Conservation (phyloP, 2,329 filamentous ascomycete species). For the Arthrobotrys iridis region DNA sequence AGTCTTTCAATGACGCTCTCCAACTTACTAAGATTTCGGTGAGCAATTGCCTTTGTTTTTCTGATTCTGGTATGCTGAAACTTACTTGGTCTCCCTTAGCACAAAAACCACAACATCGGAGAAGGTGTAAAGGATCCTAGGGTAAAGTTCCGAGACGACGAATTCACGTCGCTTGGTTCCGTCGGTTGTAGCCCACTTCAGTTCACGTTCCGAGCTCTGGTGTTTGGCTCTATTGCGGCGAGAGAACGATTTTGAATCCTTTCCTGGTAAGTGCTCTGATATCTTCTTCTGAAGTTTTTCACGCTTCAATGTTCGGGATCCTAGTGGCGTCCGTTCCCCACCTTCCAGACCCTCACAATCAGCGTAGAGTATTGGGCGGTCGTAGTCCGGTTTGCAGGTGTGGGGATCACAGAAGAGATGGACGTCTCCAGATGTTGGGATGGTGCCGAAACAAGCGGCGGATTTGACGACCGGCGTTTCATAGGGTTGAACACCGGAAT, state of each 20-base stretch:
- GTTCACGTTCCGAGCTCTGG: constrained; percentile 24
- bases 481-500: background rate
- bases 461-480: constrained; percentile 56
- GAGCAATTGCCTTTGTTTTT: constrained; percentile 7
- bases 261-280: constrained; percentile 4
- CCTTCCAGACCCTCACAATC: constrained; percentile 57
- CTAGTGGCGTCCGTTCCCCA: constrained; percentile 54
- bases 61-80: background rate
- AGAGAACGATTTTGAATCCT: constrained; percentile 17
- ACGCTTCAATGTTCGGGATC: constrained; percentile 6
- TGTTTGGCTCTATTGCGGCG: background rate
- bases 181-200: constrained; percentile 60
- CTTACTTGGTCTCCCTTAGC: constrained; percentile 61
- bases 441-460: constrained; percentile 12
- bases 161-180: constrained; percentile 61
- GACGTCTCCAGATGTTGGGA: constrained; percentile 56
- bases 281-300: constrained; percentile 11
- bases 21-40: constrained; percentile 60
- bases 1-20: constrained; percentile 64
- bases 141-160: constrained; percentile 63
- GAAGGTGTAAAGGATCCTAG: constrained; percentile 65
- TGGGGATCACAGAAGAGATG: constrained; percentile 57
- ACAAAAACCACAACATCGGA: constrained; percentile 65
- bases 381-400: constrained; percentile 31
- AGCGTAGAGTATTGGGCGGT: constrained; percentile 55